Base-by-base conservation (phyloP, 2,329 filamentous ascomycete species). In the Epichloe coenophiala region DNA sequence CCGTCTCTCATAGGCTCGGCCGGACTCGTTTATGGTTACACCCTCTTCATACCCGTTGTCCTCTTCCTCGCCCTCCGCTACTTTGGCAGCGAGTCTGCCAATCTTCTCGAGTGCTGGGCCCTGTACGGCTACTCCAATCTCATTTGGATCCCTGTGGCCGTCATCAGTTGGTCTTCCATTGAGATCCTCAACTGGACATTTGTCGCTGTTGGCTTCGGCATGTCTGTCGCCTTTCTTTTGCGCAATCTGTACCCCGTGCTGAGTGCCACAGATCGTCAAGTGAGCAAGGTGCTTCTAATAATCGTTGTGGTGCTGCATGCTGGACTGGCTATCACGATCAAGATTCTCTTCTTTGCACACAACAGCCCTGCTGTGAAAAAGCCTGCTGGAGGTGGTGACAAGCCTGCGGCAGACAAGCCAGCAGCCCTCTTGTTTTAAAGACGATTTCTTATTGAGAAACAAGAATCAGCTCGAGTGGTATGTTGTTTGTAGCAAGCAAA, bases 101-200 rank as follows among this genome's bases (percentile, higher is more conserved):
- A 95, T 68, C 72, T 98, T 53, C 78, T 98, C 58, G 93, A 98
- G 72, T 95, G 89, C 73, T 90, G 88, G 82, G 87, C 89, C 53
- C 74, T 98, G 37, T 98, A 97, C 68, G 93, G 93, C 50, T 98
- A 98, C 73, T 81, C 86, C 51, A 98, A 98, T 71, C 74, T 98
- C 61, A 88, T 98, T 63, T 98, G 93, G 93, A 90, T 98, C 59
- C 88, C 86, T 2, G 90, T 98, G 42, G 90, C 93, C 45, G 71
- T 95, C 55, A 87, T 96, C 58, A 89, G 85, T 64, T 96, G 90
- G 86, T 91, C 86, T 56, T 85, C 86, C 49, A 72, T 96, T 59
- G 82, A 81, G 50, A 81, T 88, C 51, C 78, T 98, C 57, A 98
- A 98, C 72, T 97, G 88, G 78, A 80, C 88, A 17, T 95, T 98